These are phyloP conservation scores for Botrytis pseudocinerea DNA, from an alignment of 2,329 filamentous ascomycete species.

Conservation along the genomic window DNA sequence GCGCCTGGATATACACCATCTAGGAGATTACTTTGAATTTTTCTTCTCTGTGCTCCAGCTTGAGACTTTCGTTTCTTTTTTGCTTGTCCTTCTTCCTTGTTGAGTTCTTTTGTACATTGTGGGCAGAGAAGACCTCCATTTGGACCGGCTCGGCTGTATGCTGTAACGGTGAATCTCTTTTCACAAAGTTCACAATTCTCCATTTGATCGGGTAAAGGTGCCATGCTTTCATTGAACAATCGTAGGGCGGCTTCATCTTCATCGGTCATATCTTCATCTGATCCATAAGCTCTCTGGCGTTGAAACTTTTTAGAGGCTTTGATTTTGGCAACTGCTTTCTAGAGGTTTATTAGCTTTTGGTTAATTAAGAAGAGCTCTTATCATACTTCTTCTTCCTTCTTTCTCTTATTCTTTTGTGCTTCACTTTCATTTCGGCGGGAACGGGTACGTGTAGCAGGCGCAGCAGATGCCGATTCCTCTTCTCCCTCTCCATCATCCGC, in stretches of 20 bases:
- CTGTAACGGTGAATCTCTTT: slow-evolving; percentile 89
- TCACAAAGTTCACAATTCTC: slow-evolving; percentile 83
- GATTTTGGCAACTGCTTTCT: slow-evolving; percentile 59
- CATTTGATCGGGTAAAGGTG: slow-evolving; percentile 65
- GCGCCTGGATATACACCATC: slow-evolving; percentile 70
- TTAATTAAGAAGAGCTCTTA: too few species aligned
- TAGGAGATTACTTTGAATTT: slow-evolving; percentile 79
- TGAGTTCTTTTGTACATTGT: slow-evolving; percentile 74
- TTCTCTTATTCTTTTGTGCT: slow-evolving; percentile 38
- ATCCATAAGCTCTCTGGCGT: slow-evolving; percentile 48
- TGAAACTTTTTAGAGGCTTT: slow-evolving; percentile 61
- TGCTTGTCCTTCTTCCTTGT: slow-evolving; percentile 62
- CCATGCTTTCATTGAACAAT: slow-evolving; percentile 49
- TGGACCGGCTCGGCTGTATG: slow-evolving; percentile 80
- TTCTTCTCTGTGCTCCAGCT: slow-evolving; percentile 61
- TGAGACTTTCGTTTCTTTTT: slow-evolving; percentile 58
- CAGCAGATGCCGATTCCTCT: slow-evolving; percentile 33
- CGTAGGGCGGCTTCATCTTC: slow-evolving; percentile 52
- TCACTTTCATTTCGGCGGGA: slow-evolving; percentile 35
- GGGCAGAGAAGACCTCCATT: slow-evolving; percentile 84
- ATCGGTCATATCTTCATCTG: slow-evolving; percentile 46
- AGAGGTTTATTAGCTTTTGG: slow-evolving; percentile 29
- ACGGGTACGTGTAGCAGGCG: slow-evolving; percentile 30
- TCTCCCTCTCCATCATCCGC: slow-evolving; percentile 43
- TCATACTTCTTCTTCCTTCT: slow-evolving; percentile 46